Evolutionary conservation across 257 asterid genomes (phyloP).

Genomic region (Echium plantagineum): DNA sequence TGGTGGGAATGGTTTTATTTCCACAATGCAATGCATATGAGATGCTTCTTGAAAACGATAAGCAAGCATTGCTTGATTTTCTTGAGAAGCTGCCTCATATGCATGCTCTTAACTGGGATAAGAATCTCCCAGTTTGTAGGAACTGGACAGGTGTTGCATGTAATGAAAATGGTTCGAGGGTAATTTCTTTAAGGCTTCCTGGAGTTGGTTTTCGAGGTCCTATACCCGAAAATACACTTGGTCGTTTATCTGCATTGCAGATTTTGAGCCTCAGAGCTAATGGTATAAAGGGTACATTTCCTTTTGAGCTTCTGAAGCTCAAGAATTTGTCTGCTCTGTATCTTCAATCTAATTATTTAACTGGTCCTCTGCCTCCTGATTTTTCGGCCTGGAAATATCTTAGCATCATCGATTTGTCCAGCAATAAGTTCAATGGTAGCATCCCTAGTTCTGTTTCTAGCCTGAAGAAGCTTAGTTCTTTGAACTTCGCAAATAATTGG

Average conservation of each 20-base stretch:
- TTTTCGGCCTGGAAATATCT: constrained; percentile 67
- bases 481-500: constrained; percentile 68
- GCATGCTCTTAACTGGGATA: constrained; percentile 51
- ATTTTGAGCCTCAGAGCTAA: constrained; percentile 96
- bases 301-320: constrained; percentile 61
- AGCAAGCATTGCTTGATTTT: constrained; percentile 65
- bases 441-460: constrained; percentile 48
- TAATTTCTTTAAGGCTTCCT: constrained; percentile 53
- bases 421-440: constrained; percentile 58
- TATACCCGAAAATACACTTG: constrained; percentile 46
- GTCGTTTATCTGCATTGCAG: constrained; percentile 69
- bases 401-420: constrained; percentile 44
- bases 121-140: constrained; percentile 35
- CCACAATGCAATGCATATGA: constrained; percentile 11
- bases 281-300: constrained; percentile 62
- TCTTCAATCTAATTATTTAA: constrained; percentile 71
- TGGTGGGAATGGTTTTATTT: constrained; percentile 25
- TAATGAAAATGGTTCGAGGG: constrained; percentile 59
- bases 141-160: constrained; percentile 73
- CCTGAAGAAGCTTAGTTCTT: constrained; percentile 38
- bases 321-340: constrained; percentile 59
- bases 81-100: constrained; percentile 36
- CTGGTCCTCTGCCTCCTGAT: constrained; percentile 74
- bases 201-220: constrained; percentile 82
- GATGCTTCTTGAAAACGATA: constrained; percentile 48